Evolutionary conservation across 2,329 filamentous ascomycete genomes (phyloP), one percentile per base, ranked within the genome.

Genomic region (Scytalidium sp.): DNA sequence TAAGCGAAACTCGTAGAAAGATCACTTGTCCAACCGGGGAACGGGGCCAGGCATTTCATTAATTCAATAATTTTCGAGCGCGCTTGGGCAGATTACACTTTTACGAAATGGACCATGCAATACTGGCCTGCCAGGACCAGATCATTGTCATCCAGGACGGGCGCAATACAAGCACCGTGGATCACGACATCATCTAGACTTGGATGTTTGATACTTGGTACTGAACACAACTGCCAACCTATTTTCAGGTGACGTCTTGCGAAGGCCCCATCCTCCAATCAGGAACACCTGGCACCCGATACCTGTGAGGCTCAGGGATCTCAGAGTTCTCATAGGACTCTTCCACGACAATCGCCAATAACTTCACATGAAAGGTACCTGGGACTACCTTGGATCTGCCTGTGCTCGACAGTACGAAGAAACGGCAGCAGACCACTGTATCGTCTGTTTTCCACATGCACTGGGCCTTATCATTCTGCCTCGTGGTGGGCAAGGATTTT

Each of bases 381-480:
- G 5, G 6, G 11, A 8, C 32, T 36, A 15, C 32, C 32, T n/a
- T 36, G 32, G 17, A 36, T 36, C 32, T n/a, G 32, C 5, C 32
- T n/a, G 17, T 36, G 19, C 27, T 27, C 42, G 19, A 2, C 22
- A 17, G 19, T 43, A 9, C 9, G 19, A n/a, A 42, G 25, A 13
- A 44, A 23, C 25, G 17, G 42, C 42, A 44, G 23, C 42, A 25
- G 22, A 25, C 22, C 20, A 41, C 17, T 41, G 39, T 17, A 44
- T 36, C 32, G 13, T 27, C n/a, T 22, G 3, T 44, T 11, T 27
- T 25, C 17, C 42, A 44, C 19, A 19, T 44, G 43, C 11, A 45
- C 19, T 9, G 43, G 15, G n/a, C 43, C 49, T 50, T 55, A 56
- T 59, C 53, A 53, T 46, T 53, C 54, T 58, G 54, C 57, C 50